Conservation (phyloP, 768 basidiomycete genomes). For the Kwoniella sp. region DNA sequence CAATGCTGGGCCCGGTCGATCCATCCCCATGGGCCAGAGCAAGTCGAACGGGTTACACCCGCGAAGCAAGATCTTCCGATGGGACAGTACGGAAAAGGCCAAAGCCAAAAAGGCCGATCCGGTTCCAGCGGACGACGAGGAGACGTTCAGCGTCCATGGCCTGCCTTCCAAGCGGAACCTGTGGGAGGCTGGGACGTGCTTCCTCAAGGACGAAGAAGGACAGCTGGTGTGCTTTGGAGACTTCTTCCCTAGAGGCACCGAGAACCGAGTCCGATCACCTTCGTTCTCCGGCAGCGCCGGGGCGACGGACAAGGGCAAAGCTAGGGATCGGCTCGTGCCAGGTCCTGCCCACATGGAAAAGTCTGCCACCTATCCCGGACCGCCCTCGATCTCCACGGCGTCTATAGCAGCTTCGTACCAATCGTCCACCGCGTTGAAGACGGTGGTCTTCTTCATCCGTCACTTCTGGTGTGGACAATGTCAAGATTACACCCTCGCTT, state of each 20-base stretch:
- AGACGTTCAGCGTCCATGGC: constrained; percentile 35
- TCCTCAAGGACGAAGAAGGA: constrained; percentile 40
- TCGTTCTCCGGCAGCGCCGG: not conserved
- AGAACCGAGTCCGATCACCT: not conserved
- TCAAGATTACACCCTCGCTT: constrained; percentile 48
- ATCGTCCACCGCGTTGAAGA: constrained; percentile 23
- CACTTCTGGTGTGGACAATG: constrained; percentile 50
- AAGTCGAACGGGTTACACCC: too few relatives aligned
- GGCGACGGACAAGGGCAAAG: constrained; percentile 4
- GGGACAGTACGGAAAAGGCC: constrained; percentile 11
- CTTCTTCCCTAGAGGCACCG: constrained; percentile 25
- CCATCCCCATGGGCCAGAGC: constrained; percentile 2
- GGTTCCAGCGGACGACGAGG: constrained; percentile 2
- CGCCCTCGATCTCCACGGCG: not conserved
- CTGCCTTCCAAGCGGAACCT: constrained; percentile 30
- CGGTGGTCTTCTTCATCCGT: constrained; percentile 49
- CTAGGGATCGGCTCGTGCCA: not conserved
- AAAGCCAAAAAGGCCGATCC: constrained; percentile 6
- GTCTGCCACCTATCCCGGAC: not conserved
- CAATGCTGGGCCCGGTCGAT: too few relatives aligned
- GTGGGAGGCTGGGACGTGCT: constrained; percentile 45
- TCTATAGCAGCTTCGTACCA: not conserved
- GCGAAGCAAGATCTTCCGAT: constrained; percentile 2
- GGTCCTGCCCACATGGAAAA: constrained; percentile 1
- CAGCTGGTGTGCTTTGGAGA: constrained; percentile 35